Evolutionary conservation across 371 early-diverging fungal genomes (phyloP), one percentile per base, ranked within the genome.

Genomic region (Syncephalastrum sp.): DNA sequence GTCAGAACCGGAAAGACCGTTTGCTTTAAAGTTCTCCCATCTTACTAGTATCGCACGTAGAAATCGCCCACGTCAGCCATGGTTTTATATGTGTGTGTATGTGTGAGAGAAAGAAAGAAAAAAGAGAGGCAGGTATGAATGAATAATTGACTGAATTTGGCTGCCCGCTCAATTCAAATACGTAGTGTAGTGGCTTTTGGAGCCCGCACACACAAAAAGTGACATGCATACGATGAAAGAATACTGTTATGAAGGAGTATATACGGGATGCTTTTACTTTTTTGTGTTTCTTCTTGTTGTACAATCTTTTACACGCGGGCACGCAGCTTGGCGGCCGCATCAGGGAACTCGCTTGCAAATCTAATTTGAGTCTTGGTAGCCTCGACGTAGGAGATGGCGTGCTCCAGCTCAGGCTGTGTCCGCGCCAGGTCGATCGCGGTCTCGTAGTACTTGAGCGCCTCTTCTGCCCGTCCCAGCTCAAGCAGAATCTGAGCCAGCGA

Each of bases 401-500:
- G 92, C 51, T 90, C 83, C 57, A 97, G 71, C 75, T 97, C 97
- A 38, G 90, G 82, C 69, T 94, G 91, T 15, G 95, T 93, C 70
- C 95, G 81, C 38, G 94, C 91, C 61, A 95, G 75, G 7, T 88
- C 88, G 46, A 93, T 85, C 7, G 94, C 93, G 59, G 86, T 82
- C 67, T 93, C 89, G 56, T 93, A 94, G 61, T 86, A 89, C 44
- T 74, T 69, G 38, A 96, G 74, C 27, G 96, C 95, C 64, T 90
- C 91, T 54, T 88, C 87, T 41, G 93, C 81, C 65, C 87, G 86
- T 69, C 92, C 91, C 70, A 92, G 87, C 65, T 92, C 92, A 63
- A 94, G 69, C 44, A 89, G 80, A 47, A 97, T 84, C 74, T 97
- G 95, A 47, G 92, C 93, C 50, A 94, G 81, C 45, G 95, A 94